Percentiles rank a stretch among this genome's conserved stretches.
These are phyloP conservation scores for Dendrostoma leiphaemia DNA, from an alignment of 2,329 filamentous ascomycete genomes.

Conservation along the genomic window DNA sequence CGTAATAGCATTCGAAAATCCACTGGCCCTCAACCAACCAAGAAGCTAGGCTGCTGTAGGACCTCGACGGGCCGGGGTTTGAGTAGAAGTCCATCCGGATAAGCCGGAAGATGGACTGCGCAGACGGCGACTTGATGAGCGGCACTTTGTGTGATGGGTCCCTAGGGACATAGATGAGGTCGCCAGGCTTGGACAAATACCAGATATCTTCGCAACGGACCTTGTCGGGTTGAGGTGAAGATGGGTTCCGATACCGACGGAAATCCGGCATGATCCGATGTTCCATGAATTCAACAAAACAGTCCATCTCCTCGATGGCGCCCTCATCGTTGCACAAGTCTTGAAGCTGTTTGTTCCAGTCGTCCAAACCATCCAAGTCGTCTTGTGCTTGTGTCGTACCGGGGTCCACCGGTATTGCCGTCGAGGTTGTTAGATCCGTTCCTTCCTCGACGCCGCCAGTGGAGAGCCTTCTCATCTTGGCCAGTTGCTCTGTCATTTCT, in stretches of 20 bases:
- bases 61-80: too few species aligned
- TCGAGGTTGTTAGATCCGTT: neutral
- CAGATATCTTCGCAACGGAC: neutral
- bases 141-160: fast-evolving
- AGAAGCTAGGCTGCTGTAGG: too few species aligned
- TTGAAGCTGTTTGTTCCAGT: too few species aligned
- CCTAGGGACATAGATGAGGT: neutral
- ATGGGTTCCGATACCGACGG: neutral
- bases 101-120: neutral
- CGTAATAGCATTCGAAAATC: neutral
- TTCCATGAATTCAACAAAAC: conserved; percentile 4
- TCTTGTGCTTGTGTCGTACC: neutral
- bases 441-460: neutral
- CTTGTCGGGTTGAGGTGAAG: fast-evolving
- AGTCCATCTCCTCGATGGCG: neutral
- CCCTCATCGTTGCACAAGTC: too few species aligned
- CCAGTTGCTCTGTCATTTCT: neutral
- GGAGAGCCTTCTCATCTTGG: neutral
- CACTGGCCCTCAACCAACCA: too few species aligned
- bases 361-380: too few species aligned
- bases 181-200: neutral
- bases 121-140: too few species aligned
- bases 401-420: neutral
- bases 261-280: neutral
- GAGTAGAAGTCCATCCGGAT: too few species aligned